These are phyloP conservation scores for Mycena crocata DNA, from an alignment of 768 basidiomycete genomes.

Conservation along the genomic window DNA sequence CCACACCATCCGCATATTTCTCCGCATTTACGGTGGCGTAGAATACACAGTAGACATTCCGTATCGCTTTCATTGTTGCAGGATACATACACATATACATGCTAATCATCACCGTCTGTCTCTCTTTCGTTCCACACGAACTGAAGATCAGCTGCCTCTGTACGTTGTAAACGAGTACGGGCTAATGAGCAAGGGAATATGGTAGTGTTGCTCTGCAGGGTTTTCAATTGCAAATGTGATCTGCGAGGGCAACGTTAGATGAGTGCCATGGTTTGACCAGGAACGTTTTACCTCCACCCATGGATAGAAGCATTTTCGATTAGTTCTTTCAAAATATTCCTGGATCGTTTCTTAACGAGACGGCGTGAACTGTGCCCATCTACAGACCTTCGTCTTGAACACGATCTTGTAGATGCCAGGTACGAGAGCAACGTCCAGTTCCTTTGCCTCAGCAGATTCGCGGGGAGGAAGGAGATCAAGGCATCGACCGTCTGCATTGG, in stretches of 20 bases:
- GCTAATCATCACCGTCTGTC: slow-evolving; percentile 25
- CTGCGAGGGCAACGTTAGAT: slow-evolving; percentile 50
- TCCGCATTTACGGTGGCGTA: slow-evolving; percentile 38
- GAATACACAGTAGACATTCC: slow-evolving; percentile 39
- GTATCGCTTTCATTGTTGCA: slow-evolving; percentile 29
- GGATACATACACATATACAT: slow-evolving; percentile 32
- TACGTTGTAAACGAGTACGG: slow-evolving; percentile 95
- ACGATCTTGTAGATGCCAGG: slow-evolving; percentile 85
- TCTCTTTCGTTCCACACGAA: neutral
- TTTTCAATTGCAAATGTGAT: slow-evolving; percentile 81
- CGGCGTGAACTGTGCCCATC: no score
- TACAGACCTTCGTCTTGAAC: slow-evolving; percentile 82
- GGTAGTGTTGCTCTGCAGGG: slow-evolving; percentile 87
- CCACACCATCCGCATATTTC: slow-evolving; percentile 40
- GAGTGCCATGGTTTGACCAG: slow-evolving; percentile 9
- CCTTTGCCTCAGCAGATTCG: slow-evolving; percentile 56
- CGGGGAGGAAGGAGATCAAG: slow-evolving; percentile 73
- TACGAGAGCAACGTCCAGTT: slow-evolving; percentile 57
- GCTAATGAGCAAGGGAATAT: slow-evolving; percentile 92
- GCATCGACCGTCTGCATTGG: slow-evolving; percentile 88
- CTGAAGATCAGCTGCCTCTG: slow-evolving; percentile 86
- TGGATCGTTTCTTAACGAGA: no score
- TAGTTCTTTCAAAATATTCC: slow-evolving; percentile 77
- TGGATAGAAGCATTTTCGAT: slow-evolving; percentile 85
- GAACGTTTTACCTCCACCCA: slow-evolving; percentile 80